These are phyloP conservation scores for Sarcocystis neurona DNA, from an alignment of 169 alveolate species.

Conservation along the genomic window DNA sequence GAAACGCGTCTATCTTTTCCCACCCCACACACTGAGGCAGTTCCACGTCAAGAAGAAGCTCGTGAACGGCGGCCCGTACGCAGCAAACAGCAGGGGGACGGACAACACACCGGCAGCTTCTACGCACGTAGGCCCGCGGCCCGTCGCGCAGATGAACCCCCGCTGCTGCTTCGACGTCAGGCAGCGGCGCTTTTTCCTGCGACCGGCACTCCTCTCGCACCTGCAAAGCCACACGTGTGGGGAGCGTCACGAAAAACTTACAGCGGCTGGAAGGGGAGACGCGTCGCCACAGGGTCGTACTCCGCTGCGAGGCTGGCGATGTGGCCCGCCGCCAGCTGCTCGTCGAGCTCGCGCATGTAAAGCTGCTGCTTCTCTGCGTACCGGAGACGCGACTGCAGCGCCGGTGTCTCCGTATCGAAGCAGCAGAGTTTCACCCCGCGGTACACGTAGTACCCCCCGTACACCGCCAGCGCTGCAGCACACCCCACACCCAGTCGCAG, in stretches of 20 bases:
- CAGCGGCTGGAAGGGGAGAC: slow-evolving; percentile 70
- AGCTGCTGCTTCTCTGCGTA: slow-evolving; percentile 75
- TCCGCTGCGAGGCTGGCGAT: slow-evolving; percentile 69
- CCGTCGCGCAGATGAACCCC: too few species aligned
- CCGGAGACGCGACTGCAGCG: slow-evolving; percentile 74
- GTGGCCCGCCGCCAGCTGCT: slow-evolving; percentile 65
- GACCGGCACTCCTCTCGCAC: too few species aligned
- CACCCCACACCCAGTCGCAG: neutral
- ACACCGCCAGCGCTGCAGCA: slow-evolving; percentile 62
- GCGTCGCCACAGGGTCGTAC: slow-evolving; percentile 75
- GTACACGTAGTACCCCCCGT: slow-evolving; percentile 67
- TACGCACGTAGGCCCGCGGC: too few species aligned
- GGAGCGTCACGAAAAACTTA: slow-evolving; percentile 51
- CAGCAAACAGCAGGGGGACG: too few species aligned
- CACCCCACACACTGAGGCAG: too few species aligned
- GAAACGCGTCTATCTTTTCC: too few species aligned
- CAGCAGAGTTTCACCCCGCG: slow-evolving; percentile 63
- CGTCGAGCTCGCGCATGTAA: slow-evolving; percentile 67
- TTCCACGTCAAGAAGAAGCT: too few species aligned
- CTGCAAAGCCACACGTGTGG: too few species aligned
- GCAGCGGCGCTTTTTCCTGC: too few species aligned
- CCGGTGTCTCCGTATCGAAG: slow-evolving; percentile 67
- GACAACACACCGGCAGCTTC: too few species aligned
- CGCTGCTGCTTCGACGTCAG: too few species aligned
- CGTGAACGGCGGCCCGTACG: too few species aligned